A percentile compares a stretch with the other conserved stretches of the same genome.
These are phyloP conservation scores for Penicillium coffeae DNA, from an alignment of 495 filamentous ascomycete species.

Conservation along the genomic window DNA sequence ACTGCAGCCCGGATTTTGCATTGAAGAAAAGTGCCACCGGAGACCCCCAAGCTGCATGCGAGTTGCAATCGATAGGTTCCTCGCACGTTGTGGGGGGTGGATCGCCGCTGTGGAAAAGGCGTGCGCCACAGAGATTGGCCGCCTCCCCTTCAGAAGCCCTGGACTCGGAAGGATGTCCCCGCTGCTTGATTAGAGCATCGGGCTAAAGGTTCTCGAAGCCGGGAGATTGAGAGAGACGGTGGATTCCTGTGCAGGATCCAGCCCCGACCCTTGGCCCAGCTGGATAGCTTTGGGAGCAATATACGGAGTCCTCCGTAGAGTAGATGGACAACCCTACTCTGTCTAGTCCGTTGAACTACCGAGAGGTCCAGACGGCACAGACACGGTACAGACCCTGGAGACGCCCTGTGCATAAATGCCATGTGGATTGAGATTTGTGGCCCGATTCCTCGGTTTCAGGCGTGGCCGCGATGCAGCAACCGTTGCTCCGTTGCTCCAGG, in stretches of 20 bases:
- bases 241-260: not conserved
- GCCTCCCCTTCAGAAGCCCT: constrained; percentile 5
- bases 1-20: not conserved
- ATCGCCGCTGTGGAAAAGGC: constrained; percentile 18
- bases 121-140: constrained; percentile 18
- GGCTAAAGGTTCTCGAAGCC: constrained; percentile 5
- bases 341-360: no score
- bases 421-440: not conserved
- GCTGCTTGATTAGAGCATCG: constrained; percentile 10
- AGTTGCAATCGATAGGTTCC: constrained; percentile 13
- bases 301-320: no score
- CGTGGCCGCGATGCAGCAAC: not conserved
- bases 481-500: no score
- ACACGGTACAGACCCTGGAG: not conserved
- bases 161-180: constrained; percentile 12
- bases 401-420: not conserved
- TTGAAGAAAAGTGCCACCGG: no score
- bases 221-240: not conserved
- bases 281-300: no score
- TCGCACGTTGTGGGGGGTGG: constrained; percentile 29
- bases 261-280: no score
- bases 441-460: not conserved
- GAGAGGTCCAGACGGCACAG: no score
- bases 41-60: constrained; percentile 1
- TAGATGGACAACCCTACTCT: no score